Conservation (phyloP, 495 filamentous ascomycete genomes). For the Penicillium argentinense region DNA sequence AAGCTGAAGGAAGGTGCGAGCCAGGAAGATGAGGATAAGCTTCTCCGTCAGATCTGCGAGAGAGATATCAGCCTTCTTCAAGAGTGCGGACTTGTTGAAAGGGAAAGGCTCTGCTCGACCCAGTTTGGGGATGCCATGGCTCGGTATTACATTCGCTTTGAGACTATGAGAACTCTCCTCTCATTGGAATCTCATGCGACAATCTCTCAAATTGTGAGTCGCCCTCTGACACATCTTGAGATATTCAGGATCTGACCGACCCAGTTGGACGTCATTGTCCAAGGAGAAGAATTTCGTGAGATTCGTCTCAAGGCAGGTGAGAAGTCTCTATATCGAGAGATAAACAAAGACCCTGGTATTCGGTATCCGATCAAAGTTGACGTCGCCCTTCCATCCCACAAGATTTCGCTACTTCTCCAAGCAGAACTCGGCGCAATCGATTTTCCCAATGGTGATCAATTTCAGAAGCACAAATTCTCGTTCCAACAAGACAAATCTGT, state of each 20-base stretch:
- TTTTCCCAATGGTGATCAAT: slow-evolving; percentile 61
- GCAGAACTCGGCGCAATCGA: slow-evolving; percentile 75
- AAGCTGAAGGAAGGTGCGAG: slow-evolving; percentile 61
- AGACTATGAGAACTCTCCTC: slow-evolving; percentile 80
- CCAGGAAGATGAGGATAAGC: slow-evolving; percentile 59
- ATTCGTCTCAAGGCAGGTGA: slow-evolving; percentile 74
- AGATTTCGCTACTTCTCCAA: slow-evolving; percentile 86
- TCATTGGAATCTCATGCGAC: slow-evolving; percentile 58
- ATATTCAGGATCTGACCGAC: slow-evolving; percentile 36
- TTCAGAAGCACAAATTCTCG: slow-evolving; percentile 58
- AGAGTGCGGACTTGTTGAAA: slow-evolving; percentile 57
- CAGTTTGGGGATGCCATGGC: slow-evolving; percentile 90
- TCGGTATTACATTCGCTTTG: slow-evolving; percentile 85
- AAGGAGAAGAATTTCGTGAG: slow-evolving; percentile 78
- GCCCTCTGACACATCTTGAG: background rate
- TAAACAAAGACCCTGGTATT: slow-evolving; percentile 74
- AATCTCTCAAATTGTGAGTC: slow-evolving; percentile 70
- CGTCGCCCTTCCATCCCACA: slow-evolving; percentile 70
- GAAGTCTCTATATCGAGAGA: slow-evolving; percentile 72
- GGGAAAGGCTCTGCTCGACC: slow-evolving; percentile 60
- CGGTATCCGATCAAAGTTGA: slow-evolving; percentile 81
- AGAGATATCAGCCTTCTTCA: slow-evolving; percentile 72
- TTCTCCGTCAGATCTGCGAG: slow-evolving; percentile 77
- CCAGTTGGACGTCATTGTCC: slow-evolving; percentile 63
- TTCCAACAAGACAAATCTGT: slow-evolving; percentile 66